Conservation (phyloP, 108 stramenopile species). For the Fistulifera pelliculosa region DNA sequence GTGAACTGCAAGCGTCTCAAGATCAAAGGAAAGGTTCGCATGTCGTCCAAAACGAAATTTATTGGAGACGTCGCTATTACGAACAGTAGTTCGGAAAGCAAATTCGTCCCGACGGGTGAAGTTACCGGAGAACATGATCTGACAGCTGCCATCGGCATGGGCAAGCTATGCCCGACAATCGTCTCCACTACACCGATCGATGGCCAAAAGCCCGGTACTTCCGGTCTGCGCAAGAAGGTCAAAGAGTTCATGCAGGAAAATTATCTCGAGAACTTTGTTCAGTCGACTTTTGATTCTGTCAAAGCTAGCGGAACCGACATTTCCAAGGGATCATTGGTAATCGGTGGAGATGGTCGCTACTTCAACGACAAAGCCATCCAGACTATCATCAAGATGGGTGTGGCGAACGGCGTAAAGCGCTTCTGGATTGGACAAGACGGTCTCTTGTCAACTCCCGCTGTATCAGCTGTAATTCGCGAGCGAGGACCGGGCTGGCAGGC, state of each 20-base stretch:
- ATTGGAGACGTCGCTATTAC: conserved; percentile 78
- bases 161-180: conserved; percentile 62
- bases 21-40: conserved; percentile 82
- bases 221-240: conserved; percentile 99
- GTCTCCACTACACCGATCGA: conserved; percentile 85
- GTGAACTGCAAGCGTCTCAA: conserved; percentile 84
- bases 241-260: conserved; percentile 88
- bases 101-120: conserved; percentile 76
- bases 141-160: conserved; percentile 78
- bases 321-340: conserved; percentile 81
- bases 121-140: conserved; percentile 85
- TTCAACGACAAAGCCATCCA: conserved; percentile 95
- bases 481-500: conserved; percentile 93
- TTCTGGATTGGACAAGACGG: conserved; percentile 97
- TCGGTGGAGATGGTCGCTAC: conserved; percentile 99
- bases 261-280: conserved; percentile 99
- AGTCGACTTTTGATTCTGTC: conserved; percentile 91
- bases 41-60: conserved; percentile 80
- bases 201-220: conserved; percentile 99
- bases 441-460: conserved; percentile 96
- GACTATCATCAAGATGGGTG: conserved; percentile 92
- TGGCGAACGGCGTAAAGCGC: conserved; percentile 91
- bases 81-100: conserved; percentile 88
- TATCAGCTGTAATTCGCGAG: conserved; percentile 94
- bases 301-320: conserved; percentile 79